Conservation (phyloP, 352 stramenopile genomes). For the Lagenidium sp. region DNA sequence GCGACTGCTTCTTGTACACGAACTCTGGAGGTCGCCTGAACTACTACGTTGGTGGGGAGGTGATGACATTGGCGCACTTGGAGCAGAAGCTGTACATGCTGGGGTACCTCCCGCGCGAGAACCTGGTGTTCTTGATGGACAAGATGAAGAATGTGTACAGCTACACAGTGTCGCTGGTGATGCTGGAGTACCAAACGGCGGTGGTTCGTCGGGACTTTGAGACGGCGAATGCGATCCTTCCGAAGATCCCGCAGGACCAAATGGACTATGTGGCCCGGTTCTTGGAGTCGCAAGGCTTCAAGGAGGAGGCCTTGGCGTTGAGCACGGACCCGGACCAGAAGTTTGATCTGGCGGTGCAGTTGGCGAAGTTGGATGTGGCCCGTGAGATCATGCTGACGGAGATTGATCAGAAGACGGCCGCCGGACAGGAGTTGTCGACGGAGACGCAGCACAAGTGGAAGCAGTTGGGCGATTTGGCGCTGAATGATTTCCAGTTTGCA, state of each 20-base stretch:
- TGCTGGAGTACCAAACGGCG: constrained; percentile 98
- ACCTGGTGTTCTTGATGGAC: constrained; percentile 98
- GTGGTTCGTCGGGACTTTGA: constrained; percentile 98
- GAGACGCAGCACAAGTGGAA: constrained; percentile 98
- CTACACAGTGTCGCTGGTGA: constrained; percentile 89
- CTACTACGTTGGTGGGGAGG: constrained; percentile 99
- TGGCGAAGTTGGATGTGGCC: constrained; percentile 94
- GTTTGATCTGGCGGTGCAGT: constrained; percentile 97
- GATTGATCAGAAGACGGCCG: constrained; percentile 44
- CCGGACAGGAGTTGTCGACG: constrained; percentile 83
- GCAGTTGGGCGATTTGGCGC: constrained; percentile 91
- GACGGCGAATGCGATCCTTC: constrained; percentile 94
- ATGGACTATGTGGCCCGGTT: constrained; percentile 89
- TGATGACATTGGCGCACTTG: constrained; percentile 97
- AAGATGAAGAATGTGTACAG: constrained; percentile 94
- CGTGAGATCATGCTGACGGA: constrained; percentile 92
- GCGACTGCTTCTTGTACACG: constrained; percentile 99
- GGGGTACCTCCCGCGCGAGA: constrained; percentile 97
- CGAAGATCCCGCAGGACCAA: constrained; percentile 87
- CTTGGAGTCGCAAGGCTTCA: constrained; percentile 98
- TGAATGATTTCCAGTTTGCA: constrained; percentile 90
- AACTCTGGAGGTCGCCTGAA: constrained; percentile 92
- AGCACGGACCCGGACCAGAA: constrained; percentile 96
- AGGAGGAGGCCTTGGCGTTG: constrained; percentile 93
- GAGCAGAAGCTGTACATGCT: constrained; percentile 96